Conservation (phyloP, 73 alveolate species). For the Breviolum minutum region DNA sequence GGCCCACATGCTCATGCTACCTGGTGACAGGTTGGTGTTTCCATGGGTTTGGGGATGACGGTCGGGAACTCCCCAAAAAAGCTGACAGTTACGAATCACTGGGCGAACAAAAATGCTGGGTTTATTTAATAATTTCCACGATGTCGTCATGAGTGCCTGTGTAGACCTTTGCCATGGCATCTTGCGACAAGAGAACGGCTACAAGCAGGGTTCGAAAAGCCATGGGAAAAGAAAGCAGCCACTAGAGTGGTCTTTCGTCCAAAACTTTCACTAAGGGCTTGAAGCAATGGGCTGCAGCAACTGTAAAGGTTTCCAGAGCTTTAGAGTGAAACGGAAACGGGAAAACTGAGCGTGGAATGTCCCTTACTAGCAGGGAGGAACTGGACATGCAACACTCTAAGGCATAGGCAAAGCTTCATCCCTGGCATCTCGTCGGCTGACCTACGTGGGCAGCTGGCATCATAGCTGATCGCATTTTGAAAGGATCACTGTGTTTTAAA, state of each 20-base stretch:
- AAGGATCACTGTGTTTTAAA: background rate
- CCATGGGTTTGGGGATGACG: too few species aligned
- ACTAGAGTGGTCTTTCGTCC: conserved; percentile 6
- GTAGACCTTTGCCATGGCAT: background rate
- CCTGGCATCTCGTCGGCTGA: conserved; percentile 57
- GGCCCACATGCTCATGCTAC: conserved; percentile 83
- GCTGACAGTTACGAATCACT: too few species aligned
- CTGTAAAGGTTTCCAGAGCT: background rate
- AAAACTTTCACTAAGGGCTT: background rate
- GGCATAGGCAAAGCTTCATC: conserved; percentile 44
- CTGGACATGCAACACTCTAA: background rate
- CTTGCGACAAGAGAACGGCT: background rate
- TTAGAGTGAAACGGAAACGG: background rate
- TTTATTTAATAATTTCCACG: too few species aligned
- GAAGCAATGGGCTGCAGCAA: conserved; percentile 29
- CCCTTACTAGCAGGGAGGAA: too few species aligned
- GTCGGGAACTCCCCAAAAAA: too few species aligned
- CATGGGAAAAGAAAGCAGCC: conserved; percentile 14
- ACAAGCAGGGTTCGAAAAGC: conserved; percentile 12
- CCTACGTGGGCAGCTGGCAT: background rate
- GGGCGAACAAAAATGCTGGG: too few species aligned
- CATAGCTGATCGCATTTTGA: too few species aligned
- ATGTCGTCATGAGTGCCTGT: too few species aligned
- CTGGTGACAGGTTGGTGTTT: too few species aligned
- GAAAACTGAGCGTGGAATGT: too few species aligned